Conservation (phyloP, 371 early-diverging fungal genomes). For the Dichotomocladium elegans region DNA sequence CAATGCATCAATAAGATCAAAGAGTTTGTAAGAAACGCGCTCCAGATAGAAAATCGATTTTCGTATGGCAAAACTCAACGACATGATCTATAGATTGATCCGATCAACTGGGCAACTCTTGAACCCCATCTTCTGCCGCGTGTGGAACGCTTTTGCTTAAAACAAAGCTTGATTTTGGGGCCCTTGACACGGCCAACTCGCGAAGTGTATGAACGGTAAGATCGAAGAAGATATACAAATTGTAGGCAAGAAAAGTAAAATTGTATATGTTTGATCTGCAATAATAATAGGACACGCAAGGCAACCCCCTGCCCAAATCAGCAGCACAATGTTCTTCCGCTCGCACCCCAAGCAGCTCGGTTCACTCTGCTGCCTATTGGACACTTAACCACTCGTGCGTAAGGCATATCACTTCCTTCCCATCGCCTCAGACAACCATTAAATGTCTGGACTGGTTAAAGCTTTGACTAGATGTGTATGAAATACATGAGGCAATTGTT, state of each 20-base stretch:
- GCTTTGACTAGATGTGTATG: not conserved
- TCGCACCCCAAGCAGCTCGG: conserved; percentile 44
- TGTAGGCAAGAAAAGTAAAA: not conserved
- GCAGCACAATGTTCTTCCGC: conserved; percentile 47
- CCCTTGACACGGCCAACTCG: conserved; percentile 39
- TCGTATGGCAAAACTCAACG: no score
- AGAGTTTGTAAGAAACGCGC: conserved; percentile 20
- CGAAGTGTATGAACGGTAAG: conserved; percentile 42
- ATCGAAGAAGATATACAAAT: not conserved
- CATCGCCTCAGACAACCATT: not conserved
- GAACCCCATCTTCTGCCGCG: conserved; percentile 37
- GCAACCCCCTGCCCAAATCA: conserved; percentile 18
- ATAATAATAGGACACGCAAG: conserved; percentile 3
- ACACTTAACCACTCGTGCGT: conserved; percentile 20
- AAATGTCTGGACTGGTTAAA: conserved; percentile 1
- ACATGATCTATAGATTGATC: conserved; percentile 53
- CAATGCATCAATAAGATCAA: conserved; percentile 16
- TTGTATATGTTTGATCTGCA: not conserved
- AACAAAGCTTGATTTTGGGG: conserved; percentile 44
- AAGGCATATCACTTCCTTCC: not conserved
- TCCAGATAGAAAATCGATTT: not conserved
- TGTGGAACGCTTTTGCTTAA: conserved; percentile 46
- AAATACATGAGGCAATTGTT: no score
- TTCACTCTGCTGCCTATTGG: conserved; percentile 57
- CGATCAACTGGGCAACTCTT: conserved; percentile 52